phyloP scores from a whole-genome alignment of 768 basidiomycete genomes.

The Leccinellum albellum region DNA sequence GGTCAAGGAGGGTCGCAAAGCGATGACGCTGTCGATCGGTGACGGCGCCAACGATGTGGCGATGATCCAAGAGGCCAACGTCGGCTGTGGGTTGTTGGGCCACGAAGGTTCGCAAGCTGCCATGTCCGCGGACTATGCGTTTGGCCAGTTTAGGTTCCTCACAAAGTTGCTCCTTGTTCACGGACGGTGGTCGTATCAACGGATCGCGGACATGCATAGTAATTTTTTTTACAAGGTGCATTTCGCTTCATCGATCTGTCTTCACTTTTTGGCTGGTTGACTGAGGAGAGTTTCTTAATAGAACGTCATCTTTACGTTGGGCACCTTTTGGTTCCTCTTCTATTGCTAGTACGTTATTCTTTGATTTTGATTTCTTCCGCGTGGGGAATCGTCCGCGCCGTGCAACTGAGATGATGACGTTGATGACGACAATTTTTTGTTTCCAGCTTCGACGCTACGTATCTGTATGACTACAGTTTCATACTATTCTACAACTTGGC shows the following conservation, averaged over 20 bases:
- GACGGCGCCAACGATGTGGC: constrained; percentile 98
- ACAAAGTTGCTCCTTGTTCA: constrained; percentile 91
- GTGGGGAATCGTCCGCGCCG: no score
- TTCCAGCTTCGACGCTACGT: constrained; percentile 85
- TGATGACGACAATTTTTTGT: neutral
- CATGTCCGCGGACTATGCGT: constrained; percentile 98
- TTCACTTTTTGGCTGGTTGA: neutral
- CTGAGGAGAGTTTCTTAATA: constrained; percentile 22
- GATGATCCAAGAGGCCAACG: constrained; percentile 99
- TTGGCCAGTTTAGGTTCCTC: constrained; percentile 94
- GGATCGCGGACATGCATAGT: constrained; percentile 93
- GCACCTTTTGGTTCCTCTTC: constrained; percentile 91
- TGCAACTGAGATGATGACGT: no score
- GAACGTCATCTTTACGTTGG: constrained; percentile 92
- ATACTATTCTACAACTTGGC: constrained; percentile 86
- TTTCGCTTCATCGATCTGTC: neutral
- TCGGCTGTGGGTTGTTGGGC: constrained; percentile 91
- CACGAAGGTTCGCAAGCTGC: constrained; percentile 97
- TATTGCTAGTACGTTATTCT: constrained; percentile 65
- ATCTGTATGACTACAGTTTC: constrained; percentile 93
- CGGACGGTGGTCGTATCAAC: constrained; percentile 95
- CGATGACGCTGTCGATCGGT: constrained; percentile 96
- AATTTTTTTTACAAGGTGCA: constrained; percentile 98
- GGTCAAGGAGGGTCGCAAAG: constrained; percentile 94
- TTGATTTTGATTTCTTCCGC: constrained; percentile 6